Evolutionary conservation across 2,329 filamentous ascomycete species (phyloP).

Genomic region (Whalleya microplaca): DNA sequence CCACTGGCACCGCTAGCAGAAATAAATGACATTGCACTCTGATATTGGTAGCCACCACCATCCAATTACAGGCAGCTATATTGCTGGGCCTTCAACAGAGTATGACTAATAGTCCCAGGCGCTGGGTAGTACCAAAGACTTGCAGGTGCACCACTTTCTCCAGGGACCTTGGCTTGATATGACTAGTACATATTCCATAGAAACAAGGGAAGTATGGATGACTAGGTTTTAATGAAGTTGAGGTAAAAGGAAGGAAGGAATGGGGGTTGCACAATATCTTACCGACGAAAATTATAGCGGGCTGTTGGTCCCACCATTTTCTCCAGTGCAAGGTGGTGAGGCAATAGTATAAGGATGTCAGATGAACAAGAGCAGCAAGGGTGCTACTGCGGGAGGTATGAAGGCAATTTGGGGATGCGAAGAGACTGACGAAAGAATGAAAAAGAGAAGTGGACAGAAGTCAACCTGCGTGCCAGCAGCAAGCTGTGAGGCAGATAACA

Average conservation of each 20-base stretch:
- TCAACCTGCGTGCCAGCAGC: no score
- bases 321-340: neutral
- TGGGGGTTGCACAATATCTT: neutral
- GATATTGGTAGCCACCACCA: neutral
- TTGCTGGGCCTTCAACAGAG: neutral
- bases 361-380: neutral
- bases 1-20: neutral
- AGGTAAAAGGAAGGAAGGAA: neutral
- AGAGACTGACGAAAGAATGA: neutral
- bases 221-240: neutral
- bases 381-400: neutral
- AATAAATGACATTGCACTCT: neutral
- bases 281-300: conserved; percentile 1
- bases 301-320: neutral
- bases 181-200: neutral
- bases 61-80: neutral
- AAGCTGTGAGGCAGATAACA: no score
- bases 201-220: neutral
- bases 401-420: neutral
- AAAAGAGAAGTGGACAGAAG: neutral
- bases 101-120: neutral
- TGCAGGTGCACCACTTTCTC: no score
- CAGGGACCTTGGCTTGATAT: neutral
- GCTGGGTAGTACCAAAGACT: neutral
- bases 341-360: neutral